Evolutionary conservation across 305 asterid species (phyloP).

Genomic region (Fraxinus ornus): DNA sequence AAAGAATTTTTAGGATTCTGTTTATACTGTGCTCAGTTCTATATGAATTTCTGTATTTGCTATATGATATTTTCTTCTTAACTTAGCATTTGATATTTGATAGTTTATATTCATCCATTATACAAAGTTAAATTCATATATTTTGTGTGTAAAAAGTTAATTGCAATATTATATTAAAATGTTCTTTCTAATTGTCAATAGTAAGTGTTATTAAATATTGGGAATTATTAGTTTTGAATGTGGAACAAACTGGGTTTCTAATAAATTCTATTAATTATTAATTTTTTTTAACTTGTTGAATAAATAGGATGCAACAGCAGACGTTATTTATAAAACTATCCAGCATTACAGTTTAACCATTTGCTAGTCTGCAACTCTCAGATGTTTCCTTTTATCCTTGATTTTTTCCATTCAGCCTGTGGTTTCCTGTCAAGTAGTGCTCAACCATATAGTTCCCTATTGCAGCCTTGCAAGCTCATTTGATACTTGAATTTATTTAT

Average conservation of each 20-base stretch:
- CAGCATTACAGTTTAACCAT: not conserved
- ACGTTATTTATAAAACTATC: not conserved
- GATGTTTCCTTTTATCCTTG: not conserved
- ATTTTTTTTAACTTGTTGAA: not conserved
- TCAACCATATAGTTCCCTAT: not conserved
- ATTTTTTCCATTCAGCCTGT: not conserved
- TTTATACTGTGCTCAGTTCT: not conserved
- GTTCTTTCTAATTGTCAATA: not conserved
- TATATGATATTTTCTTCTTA: not conserved
- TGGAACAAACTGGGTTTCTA: not conserved
- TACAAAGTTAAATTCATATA: not conserved
- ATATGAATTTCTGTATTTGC: not conserved
- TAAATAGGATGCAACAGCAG: not conserved
- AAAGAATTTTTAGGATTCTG: not conserved
- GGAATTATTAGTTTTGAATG: not conserved
- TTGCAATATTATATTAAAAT: not conserved
- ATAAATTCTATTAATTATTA: not conserved
- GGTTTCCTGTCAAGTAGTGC: conserved; percentile 9
- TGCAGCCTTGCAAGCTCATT: not conserved
- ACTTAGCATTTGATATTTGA: not conserved
- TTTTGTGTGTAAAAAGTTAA: not conserved
- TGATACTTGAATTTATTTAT: conserved; percentile 1
- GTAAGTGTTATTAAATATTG: not conserved
- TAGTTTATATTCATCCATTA: not conserved
- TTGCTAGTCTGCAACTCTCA: not conserved